These are phyloP conservation scores for Neonectria sp. DNA, from an alignment of 2,329 filamentous ascomycete genomes.

Conservation along the genomic window DNA sequence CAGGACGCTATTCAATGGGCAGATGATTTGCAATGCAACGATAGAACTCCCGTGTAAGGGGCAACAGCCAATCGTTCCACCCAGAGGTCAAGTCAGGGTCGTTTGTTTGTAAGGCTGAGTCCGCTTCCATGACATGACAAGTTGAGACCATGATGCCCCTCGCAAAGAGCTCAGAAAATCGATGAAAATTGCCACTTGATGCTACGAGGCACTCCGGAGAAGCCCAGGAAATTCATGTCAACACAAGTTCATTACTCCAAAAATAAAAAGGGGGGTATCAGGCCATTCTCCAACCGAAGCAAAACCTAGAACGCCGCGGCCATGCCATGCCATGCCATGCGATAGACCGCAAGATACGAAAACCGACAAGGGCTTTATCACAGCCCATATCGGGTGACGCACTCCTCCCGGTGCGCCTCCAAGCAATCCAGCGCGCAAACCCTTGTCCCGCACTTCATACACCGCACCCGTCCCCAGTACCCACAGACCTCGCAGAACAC, in stretches of 20 bases:
- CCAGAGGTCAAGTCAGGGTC: background rate
- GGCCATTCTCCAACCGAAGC: conserved; percentile 34
- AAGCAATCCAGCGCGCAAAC: conserved; percentile 86
- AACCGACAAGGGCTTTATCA: conserved; percentile 40
- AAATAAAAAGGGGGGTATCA: conserved; percentile 45
- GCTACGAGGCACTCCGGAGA: background rate
- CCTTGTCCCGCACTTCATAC: conserved; percentile 82
- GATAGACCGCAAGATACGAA: conserved; percentile 4
- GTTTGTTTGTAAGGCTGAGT: background rate
- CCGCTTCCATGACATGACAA: background rate
- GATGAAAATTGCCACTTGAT: background rate
- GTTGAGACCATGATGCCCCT: background rate
- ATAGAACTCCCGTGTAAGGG: background rate
- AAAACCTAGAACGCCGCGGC: conserved; percentile 39
- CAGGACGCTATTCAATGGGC: background rate
- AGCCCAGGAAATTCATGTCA: background rate
- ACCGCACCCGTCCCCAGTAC: conserved; percentile 84
- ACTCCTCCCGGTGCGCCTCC: conserved; percentile 80
- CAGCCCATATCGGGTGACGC: conserved; percentile 74
- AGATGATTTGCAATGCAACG: background rate
- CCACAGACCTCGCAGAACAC: conserved; percentile 85
- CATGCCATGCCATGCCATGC: conserved; percentile 25
- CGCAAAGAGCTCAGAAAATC: background rate
- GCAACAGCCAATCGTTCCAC: background rate
- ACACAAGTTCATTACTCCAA: background rate